A percentile compares a stretch with the other conserved stretches of the same genome.
Evolutionary conservation across 176 grass and related monocot species (phyloP).

Genomic region (Cymbopogon citratus): DNA sequence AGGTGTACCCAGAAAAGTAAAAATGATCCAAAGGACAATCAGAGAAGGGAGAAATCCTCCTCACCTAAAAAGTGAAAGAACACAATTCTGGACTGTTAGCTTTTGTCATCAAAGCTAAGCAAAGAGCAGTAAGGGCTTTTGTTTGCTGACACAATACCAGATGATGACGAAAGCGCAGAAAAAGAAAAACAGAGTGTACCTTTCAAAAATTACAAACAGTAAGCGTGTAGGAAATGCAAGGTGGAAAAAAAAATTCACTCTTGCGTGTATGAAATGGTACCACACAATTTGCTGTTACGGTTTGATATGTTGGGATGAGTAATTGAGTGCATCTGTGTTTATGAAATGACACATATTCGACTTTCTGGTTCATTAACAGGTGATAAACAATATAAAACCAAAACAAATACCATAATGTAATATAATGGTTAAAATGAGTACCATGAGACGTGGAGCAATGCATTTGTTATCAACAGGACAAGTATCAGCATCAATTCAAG

Average conservation of each 20-base stretch:
- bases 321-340: not conserved
- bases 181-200: not conserved
- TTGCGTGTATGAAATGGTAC: not conserved
- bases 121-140: not conserved
- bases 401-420: not conserved
- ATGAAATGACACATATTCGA: not conserved
- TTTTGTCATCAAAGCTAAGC: not conserved
- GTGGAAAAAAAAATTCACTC: not conserved
- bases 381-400: not conserved
- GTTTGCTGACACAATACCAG: not conserved
- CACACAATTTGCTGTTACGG: not conserved
- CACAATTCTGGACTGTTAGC: not conserved
- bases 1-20: not conserved
- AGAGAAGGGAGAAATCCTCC: conserved; percentile 3
- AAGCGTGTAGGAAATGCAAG: not conserved
- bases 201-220: no score
- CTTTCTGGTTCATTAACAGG: not conserved
- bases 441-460: not conserved
- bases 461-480: not conserved
- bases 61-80: not conserved
- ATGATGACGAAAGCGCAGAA: not conserved
- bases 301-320: not conserved
- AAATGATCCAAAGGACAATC: not conserved
- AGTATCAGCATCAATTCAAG: conserved; percentile 9
- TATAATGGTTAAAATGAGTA: conserved; percentile 10